Percentiles rank a stretch among this genome's conserved stretches.
phyloP scores from a whole-genome alignment of 495 filamentous ascomycete species.

The Glonium stellatum region DNA sequence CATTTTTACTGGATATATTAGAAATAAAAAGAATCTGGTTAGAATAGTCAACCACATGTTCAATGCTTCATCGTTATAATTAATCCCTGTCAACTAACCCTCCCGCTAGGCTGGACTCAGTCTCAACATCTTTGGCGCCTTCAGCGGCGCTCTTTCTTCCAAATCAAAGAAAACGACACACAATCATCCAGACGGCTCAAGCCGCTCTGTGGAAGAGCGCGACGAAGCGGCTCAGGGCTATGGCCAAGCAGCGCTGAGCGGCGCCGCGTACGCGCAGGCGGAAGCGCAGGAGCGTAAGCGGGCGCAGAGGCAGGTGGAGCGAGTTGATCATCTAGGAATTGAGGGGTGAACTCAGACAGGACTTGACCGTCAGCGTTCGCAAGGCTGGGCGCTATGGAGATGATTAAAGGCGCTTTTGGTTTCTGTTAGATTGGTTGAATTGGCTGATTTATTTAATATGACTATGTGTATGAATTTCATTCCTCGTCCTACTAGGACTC shows the following conservation, averaged over 20 bases:
- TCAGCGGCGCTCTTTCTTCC: constrained; percentile 29
- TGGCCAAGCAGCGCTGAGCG: constrained; percentile 1
- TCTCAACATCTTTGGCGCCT: constrained; percentile 34
- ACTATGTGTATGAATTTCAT: too few species aligned
- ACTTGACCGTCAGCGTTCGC: not conserved
- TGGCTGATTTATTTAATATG: too few species aligned
- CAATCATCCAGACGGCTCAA: constrained; percentile 27
- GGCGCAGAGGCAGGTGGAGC: constrained; percentile 6
- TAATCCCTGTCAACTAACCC: not conserved
- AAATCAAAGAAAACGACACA: constrained; percentile 33
- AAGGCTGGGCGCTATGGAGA: not conserved
- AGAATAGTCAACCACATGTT: not conserved
- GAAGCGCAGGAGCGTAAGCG: not conserved
- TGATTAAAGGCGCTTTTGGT: not conserved
- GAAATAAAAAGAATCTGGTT: not conserved
- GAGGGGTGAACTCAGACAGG: not conserved
- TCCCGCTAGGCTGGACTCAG: constrained; percentile 33
- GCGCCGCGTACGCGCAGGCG: constrained; percentile 11
- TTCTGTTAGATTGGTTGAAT: not conserved
- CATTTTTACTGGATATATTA: not conserved
- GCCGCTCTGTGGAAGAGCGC: constrained; percentile 17
- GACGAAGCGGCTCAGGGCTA: constrained; percentile 7
- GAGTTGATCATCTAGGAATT: constrained; percentile 26
- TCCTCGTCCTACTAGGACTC: not conserved
- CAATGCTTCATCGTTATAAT: not conserved